Conservation (phyloP, 2,329 filamentous ascomycete genomes). For the Pseudogymnoascus sp. region DNA sequence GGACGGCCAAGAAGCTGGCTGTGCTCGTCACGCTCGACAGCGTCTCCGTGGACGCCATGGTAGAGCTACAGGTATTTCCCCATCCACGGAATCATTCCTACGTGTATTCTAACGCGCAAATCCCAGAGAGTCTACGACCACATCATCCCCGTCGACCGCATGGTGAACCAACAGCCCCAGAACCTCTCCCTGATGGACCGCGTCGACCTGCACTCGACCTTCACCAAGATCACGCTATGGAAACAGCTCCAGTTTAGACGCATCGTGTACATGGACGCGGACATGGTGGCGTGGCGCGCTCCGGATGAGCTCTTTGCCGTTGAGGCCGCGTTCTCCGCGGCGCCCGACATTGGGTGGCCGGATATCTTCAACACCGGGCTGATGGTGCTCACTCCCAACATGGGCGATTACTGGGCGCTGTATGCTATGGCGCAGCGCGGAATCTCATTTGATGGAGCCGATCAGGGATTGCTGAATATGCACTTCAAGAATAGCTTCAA, state of each 20-base stretch:
- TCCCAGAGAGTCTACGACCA: conserved; percentile 74
- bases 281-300: conserved; percentile 82
- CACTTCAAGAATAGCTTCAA: conserved; percentile 81
- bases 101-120: conserved; percentile 13
- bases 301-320: conserved; percentile 85
- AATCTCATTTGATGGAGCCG: conserved; percentile 92
- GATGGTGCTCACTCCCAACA: conserved; percentile 80
- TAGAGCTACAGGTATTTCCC: conserved; percentile 62
- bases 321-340: conserved; percentile 55
- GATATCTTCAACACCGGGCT: conserved; percentile 98
- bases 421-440: conserved; percentile 75
- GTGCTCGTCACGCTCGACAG: conserved; percentile 75
- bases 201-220: conserved; percentile 80
- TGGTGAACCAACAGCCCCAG: conserved; percentile 66
- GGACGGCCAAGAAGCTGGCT: conserved; percentile 76
- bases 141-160: conserved; percentile 72
- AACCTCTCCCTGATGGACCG: conserved; percentile 92
- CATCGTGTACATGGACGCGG: conserved; percentile 91
- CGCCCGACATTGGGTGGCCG: conserved; percentile 95
- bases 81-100: not conserved
- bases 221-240: conserved; percentile 96
- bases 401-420: conserved; percentile 82
- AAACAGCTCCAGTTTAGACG: conserved; percentile 80
- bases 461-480: conserved; percentile 92
- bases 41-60: conserved; percentile 65